phyloP scores from a whole-genome alignment of 169 alveolate species.

The Eimeria falciformis region DNA sequence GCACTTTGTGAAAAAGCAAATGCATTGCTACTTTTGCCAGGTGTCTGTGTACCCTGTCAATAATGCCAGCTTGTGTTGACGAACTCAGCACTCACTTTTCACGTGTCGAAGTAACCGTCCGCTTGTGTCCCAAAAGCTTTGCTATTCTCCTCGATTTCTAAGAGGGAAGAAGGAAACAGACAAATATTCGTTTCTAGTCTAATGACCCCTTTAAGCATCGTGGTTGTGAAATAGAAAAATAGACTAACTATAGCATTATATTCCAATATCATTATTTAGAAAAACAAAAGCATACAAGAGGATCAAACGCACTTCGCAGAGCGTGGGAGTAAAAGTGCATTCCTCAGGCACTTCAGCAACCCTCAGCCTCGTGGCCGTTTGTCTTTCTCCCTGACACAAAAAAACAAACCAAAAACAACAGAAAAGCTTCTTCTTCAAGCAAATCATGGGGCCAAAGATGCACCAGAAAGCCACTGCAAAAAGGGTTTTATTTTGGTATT shows the following conservation, averaged over 20 bases:
- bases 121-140: no score
- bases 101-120: neutral
- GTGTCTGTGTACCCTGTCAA: neutral
- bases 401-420: neutral
- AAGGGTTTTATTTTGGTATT: no score
- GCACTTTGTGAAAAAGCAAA: no score
- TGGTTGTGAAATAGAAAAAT: no score
- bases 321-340: slow-evolving; percentile 52
- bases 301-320: slow-evolving; percentile 41
- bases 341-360: neutral
- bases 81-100: neutral
- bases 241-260: no score
- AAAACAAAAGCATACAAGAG: neutral
- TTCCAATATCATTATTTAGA: no score
- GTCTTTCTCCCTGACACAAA: neutral
- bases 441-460: no score
- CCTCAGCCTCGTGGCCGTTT: neutral
- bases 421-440: no score
- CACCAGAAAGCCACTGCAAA: neutral
- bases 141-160: slow-evolving; percentile 58
- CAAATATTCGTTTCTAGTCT: no score
- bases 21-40: neutral
- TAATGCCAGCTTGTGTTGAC: neutral
- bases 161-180: no score
- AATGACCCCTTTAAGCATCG: no score